Evolutionary conservation across 768 basidiomycete species (phyloP).

Genomic region (Naganishia vaughanmartiniae): DNA sequence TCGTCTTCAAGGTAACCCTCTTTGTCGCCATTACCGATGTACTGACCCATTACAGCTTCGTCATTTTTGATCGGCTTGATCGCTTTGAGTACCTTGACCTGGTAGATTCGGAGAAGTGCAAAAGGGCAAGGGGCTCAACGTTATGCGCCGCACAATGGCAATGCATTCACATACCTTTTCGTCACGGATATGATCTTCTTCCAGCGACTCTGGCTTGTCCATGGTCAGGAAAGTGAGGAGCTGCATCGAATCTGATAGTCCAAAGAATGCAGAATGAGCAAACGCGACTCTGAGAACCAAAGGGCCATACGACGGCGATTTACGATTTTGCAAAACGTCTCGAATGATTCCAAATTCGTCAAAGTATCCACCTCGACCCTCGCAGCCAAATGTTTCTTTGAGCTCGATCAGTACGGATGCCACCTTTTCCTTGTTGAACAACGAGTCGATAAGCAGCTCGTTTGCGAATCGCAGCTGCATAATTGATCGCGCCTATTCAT

Average conservation of each 20-base stretch:
- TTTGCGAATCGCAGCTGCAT: constrained; percentile 31
- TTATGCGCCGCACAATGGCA: not conserved
- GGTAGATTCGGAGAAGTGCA: not conserved
- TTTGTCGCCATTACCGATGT: constrained; percentile 31
- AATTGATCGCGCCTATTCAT: constrained; percentile 19
- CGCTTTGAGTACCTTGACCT: constrained; percentile 31
- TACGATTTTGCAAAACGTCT: constrained; percentile 36
- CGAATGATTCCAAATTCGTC: constrained; percentile 39
- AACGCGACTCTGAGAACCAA: not conserved
- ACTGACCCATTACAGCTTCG: constrained; percentile 34
- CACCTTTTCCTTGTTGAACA: constrained; percentile 33
- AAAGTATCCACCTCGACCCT: constrained; percentile 39
- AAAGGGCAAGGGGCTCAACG: not conserved
- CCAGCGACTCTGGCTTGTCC: constrained; percentile 28
- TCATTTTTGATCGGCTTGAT: constrained; percentile 30
- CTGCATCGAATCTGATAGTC: constrained; percentile 28
- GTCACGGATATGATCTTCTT: constrained; percentile 29
- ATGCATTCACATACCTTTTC: constrained; percentile 23
- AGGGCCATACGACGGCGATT: constrained; percentile 1
- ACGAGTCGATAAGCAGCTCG: constrained; percentile 26
- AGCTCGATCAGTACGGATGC: constrained; percentile 33
- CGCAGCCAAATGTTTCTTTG: constrained; percentile 35
- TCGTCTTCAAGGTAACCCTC: constrained; percentile 35
- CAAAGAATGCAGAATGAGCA: not conserved
- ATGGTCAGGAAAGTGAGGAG: constrained; percentile 31